Conservation (phyloP, 1,284 basidiomycete species). For the Schizophyllum amplum region DNA sequence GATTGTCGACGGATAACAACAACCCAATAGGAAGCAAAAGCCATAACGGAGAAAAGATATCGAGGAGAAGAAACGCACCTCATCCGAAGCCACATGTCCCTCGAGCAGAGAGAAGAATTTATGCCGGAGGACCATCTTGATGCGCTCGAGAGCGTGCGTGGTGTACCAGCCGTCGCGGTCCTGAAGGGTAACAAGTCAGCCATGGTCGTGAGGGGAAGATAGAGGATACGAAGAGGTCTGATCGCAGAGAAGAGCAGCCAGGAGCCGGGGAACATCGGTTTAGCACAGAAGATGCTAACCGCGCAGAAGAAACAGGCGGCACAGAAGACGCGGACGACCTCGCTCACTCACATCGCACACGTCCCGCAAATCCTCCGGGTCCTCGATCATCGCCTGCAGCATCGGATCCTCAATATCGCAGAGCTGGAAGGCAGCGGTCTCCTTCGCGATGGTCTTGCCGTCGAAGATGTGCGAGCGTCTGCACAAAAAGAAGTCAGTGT, state of each 20-base stretch:
- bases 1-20: too few species aligned
- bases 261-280: neutral
- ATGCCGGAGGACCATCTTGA: conserved; percentile 78
- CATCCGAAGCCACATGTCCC: conserved; percentile 59
- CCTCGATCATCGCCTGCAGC: conserved; percentile 72
- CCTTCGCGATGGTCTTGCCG: conserved; percentile 68
- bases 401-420: conserved; percentile 86
- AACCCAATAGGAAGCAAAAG: too few species aligned
- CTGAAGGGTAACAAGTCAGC: too few species aligned
- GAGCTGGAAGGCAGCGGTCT: conserved; percentile 87
- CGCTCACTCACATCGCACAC: conserved; percentile 68
- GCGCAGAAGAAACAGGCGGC: neutral
- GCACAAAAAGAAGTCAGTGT: neutral
- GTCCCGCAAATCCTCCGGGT: conserved; percentile 57
- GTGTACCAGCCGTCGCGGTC: conserved; percentile 85
- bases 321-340: too few species aligned
- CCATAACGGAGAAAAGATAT: too few species aligned
- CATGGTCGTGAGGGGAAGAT: neutral
- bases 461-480: conserved; percentile 84
- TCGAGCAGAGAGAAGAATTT: conserved; percentile 84
- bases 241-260: neutral
- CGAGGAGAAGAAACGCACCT: conserved; percentile 21
- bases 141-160: conserved; percentile 64
- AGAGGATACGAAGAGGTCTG: too few species aligned
- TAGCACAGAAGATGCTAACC: conserved; percentile 2